Evolutionary conservation across 1,139 yeast species (phyloP).

Genomic region (Tardiomyces depauwii): DNA sequence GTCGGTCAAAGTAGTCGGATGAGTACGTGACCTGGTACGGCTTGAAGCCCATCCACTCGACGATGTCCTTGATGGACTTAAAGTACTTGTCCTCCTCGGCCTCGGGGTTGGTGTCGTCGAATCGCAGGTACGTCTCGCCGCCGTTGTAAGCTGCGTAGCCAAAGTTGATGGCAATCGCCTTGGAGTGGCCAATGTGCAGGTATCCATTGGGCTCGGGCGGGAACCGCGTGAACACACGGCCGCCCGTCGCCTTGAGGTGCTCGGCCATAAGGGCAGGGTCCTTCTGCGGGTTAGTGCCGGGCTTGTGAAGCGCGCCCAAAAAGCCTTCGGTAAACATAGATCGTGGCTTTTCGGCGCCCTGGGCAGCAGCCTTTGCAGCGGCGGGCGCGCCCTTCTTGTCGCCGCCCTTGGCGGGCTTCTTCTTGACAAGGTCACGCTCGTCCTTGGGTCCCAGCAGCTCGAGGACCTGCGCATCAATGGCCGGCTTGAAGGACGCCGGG

Average conservation of each 20-base stretch:
- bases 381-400: constrained; percentile 14
- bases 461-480: constrained; percentile 64
- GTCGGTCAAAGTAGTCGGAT: constrained; percentile 83
- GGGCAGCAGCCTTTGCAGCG: constrained; percentile 19
- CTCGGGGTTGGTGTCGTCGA: constrained; percentile 97
- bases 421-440: constrained; percentile 78
- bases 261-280: constrained; percentile 73
- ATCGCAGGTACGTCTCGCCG: constrained; percentile 86
- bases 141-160: constrained; percentile 81
- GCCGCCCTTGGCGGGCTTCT: constrained; percentile 29
- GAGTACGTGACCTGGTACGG: constrained; percentile 95
- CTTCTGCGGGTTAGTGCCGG: constrained; percentile 90
- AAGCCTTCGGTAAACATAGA: constrained; percentile 90
- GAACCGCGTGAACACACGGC: constrained; percentile 83
- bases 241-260: constrained; percentile 67
- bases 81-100: constrained; percentile 94
- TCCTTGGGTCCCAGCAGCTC: constrained; percentile 85
- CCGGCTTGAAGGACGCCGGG: constrained; percentile 75
- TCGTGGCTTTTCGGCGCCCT: constrained; percentile 13
- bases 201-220: constrained; percentile 99
- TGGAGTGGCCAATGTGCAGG: constrained; percentile 94
- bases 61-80: constrained; percentile 71
- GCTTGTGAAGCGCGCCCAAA: constrained; percentile 86
- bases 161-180: constrained; percentile 94
- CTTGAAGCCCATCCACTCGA: constrained; percentile 83